A percentile compares a stretch with the other conserved stretches of the same genome.
These are phyloP conservation scores for Tricladium varicosporioides DNA, from an alignment of 2,329 filamentous ascomycete genomes.

Conservation along the genomic window DNA sequence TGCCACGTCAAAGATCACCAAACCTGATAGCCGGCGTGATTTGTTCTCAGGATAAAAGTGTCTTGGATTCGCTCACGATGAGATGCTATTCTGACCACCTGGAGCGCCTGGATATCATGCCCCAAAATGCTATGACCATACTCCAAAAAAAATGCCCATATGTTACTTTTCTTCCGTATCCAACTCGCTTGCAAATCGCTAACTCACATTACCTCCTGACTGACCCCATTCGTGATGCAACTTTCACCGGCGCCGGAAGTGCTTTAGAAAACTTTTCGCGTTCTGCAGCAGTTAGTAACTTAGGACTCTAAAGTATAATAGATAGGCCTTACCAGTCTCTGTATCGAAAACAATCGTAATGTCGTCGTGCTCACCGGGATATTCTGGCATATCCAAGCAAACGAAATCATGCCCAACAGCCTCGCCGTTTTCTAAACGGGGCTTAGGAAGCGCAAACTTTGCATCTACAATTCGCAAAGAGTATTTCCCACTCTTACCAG, in stretches of 20 bases:
- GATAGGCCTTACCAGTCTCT: conserved; percentile 45
- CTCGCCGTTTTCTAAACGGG: conserved; percentile 46
- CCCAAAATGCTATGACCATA: conserved; percentile 1
- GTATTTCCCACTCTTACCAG: conserved; percentile 62
- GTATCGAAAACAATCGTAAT: conserved; percentile 82
- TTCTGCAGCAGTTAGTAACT: conserved; percentile 21
- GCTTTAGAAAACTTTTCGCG: conserved; percentile 31
- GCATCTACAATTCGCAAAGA: conserved; percentile 82
- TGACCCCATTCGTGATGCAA: conserved; percentile 33
- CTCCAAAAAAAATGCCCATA: neutral
- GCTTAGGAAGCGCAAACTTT: conserved; percentile 79
- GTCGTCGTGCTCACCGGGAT: conserved; percentile 90
- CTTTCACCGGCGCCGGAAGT: conserved; percentile 35
- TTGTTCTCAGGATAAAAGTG: neutral
- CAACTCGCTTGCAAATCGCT: neutral
- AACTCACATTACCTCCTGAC: conserved; percentile 29
- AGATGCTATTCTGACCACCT: neutral
- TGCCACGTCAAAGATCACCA: neutral
- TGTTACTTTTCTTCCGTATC: neutral
- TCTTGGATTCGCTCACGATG: neutral
- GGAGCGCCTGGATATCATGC: conserved; percentile 5
- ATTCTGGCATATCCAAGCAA: conserved; percentile 82
- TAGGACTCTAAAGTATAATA: neutral
- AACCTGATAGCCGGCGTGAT: neutral
- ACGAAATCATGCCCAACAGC: conserved; percentile 69